Evolutionary conservation across 129 eudicot genomes (phyloP).

Genomic region (Pittosporum tobira): DNA sequence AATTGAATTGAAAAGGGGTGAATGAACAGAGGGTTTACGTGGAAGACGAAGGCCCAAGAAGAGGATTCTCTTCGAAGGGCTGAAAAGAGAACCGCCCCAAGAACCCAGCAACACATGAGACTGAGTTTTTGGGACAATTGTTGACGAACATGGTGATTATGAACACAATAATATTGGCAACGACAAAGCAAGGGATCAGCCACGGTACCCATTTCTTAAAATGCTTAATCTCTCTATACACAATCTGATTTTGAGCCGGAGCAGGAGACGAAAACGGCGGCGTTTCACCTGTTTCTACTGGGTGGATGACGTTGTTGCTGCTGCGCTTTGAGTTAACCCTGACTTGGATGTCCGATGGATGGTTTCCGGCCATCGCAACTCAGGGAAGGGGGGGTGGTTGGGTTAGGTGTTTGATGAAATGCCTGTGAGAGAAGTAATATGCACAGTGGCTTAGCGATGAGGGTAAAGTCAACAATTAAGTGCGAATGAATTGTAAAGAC

Average conservation of each 20-base stretch:
- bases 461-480: not conserved
- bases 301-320: conserved; percentile 48
- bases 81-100: conserved; percentile 81
- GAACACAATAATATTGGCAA: conserved; percentile 51
- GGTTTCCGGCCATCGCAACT: conserved; percentile 32
- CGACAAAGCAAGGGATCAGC: conserved; percentile 60
- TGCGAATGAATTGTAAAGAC: not conserved
- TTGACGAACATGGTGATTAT: conserved; percentile 76
- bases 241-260: conserved; percentile 20
- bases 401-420: not conserved
- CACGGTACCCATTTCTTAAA: conserved; percentile 70
- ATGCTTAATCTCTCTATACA: conserved; percentile 47
- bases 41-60: conserved; percentile 87
- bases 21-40: conserved; percentile 36
- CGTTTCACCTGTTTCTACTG: conserved; percentile 30
- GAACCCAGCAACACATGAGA: conserved; percentile 54
- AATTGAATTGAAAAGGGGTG: not conserved
- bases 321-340: conserved; percentile 39
- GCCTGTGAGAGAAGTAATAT: not conserved
- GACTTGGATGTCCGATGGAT: conserved; percentile 31
- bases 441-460: not conserved
- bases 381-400: conserved; percentile 1
- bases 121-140: conserved; percentile 65
- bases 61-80: conserved; percentile 83
- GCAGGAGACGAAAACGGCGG: conserved; percentile 16